Evolutionary conservation across 164 flowering plant species (phyloP), one percentile per base, ranked within the genome.

Genomic region (Vitis amurensis): DNA sequence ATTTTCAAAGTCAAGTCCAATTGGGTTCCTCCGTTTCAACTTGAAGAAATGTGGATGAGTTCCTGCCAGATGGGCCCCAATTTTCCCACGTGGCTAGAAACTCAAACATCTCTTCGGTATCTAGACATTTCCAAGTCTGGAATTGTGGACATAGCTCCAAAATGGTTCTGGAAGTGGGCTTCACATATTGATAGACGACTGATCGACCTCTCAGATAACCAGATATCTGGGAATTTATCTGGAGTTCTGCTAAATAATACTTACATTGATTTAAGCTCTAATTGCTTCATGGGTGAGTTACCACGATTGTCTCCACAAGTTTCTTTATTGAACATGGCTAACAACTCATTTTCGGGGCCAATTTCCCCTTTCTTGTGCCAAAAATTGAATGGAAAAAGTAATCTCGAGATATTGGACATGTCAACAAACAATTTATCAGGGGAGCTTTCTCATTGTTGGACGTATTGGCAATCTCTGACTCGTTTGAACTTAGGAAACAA

Each of bases 21-120:
- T 7, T 66, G 65, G 67, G 11, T 16, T 27, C 71, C 75, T 14
- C 44, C 60, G 2, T 72, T 72, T 67, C 66, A 66, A 61, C 71
- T 72, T 1, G 6, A 37, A 1, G 0, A 1, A 0, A 4, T 67
- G 17, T 3, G 3, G 0, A 11, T 66, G 27, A 8, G 66, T 2
- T 66, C 70, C 11, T 67, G 61, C 48, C 7, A 37, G 29, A 29
- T 66, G 31, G 49, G 63, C 4, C 59, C 71, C 52, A 17, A 8
- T 15, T 61, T 72, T 15, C 66, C 70, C 23, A 1, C 15, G 11
- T 72, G 75, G 75, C 37, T 67, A 11, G 11, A 52, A 53, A 17
- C 70, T 17, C 75, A 72, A 37, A 70, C 14, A n/a, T 7, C 12
- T 19, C n/a, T 66, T 15, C 0, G 9, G 8, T 1, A 2, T 19